Percentiles rank a stretch among this genome's conserved stretches.
phyloP scores from a whole-genome alignment of 495 filamentous ascomycete species.

The Neurospora sp. region DNA sequence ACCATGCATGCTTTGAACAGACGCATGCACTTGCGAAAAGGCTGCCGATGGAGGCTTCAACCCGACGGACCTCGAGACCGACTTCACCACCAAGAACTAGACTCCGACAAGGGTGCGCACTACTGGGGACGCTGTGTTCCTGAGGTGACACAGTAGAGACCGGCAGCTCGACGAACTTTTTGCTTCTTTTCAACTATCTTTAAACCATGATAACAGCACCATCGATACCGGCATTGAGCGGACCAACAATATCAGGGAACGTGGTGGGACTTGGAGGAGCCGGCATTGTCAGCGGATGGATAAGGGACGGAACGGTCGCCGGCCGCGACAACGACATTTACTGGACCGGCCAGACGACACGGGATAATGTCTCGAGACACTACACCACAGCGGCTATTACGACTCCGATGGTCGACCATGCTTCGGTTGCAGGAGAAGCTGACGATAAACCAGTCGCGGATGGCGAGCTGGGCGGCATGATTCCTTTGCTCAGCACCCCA shows the following conservation, averaged over 20 bases:
- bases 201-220: neutral
- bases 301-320: neutral
- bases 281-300: neutral
- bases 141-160: neutral
- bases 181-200: neutral
- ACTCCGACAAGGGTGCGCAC: neutral
- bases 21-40: conserved; percentile 78
- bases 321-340: neutral
- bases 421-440: neutral
- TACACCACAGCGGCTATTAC: neutral
- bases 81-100: conserved; percentile 64
- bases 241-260: neutral
- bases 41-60: conserved; percentile 40
- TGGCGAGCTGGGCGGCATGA: neutral
- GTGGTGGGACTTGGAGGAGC: neutral
- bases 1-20: conserved; percentile 26
- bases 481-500: neutral
- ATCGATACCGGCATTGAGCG: neutral
- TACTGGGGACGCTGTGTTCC: neutral
- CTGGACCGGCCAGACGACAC: neutral
- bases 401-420: neutral
- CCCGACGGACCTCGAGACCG: conserved; percentile 54
- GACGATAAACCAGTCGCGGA: neutral
- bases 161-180: neutral
- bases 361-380: neutral